Percentiles rank a stretch among this genome's conserved stretches.
Evolutionary conservation across 768 basidiomycete genomes (phyloP).

Genomic region (Tephrocybe sp.): DNA sequence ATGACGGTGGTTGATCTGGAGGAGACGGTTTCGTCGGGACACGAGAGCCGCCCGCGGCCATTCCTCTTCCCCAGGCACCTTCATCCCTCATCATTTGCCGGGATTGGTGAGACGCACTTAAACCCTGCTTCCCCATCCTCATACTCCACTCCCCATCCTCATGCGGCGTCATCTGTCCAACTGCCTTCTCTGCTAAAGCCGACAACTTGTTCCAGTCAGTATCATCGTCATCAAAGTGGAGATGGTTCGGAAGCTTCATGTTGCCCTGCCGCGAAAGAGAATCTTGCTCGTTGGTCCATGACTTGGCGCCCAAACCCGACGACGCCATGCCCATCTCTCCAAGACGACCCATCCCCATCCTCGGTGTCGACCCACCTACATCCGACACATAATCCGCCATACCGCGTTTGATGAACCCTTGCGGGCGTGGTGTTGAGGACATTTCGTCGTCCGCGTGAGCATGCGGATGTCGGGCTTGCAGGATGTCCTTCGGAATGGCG

Average conservation of each 20-base stretch:
- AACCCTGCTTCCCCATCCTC: background rate
- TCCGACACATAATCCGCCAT: slow-evolving; percentile 12
- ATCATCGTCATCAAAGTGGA: background rate
- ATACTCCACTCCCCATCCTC: slow-evolving; percentile 6
- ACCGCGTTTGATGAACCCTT: slow-evolving; percentile 4
- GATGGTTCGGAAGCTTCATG: background rate
- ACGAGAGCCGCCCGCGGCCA: background rate
- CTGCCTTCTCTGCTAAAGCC: background rate
- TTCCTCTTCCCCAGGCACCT: slow-evolving; percentile 1
- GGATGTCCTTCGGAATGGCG: slow-evolving; percentile 14
- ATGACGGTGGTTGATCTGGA: background rate
- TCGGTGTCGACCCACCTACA: slow-evolving; percentile 7
- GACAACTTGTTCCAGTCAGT: background rate
- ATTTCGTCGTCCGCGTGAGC: slow-evolving; percentile 13
- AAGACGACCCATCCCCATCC: background rate
- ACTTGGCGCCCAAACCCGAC: background rate
- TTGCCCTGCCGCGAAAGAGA: background rate
- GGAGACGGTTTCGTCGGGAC: background rate
- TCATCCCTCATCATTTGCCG: slow-evolving; percentile 2
- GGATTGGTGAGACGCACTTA: background rate
- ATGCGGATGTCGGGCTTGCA: slow-evolving; percentile 5
- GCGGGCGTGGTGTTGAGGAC: slow-evolving; percentile 18
- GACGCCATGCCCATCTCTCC: slow-evolving; percentile 1
- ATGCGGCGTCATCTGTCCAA: background rate
- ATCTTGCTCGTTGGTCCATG: slow-evolving; percentile 6